Evolutionary conservation across 192 early-diverging fungal genomes (phyloP).

Genomic region (Ambispora gerdemannii): DNA sequence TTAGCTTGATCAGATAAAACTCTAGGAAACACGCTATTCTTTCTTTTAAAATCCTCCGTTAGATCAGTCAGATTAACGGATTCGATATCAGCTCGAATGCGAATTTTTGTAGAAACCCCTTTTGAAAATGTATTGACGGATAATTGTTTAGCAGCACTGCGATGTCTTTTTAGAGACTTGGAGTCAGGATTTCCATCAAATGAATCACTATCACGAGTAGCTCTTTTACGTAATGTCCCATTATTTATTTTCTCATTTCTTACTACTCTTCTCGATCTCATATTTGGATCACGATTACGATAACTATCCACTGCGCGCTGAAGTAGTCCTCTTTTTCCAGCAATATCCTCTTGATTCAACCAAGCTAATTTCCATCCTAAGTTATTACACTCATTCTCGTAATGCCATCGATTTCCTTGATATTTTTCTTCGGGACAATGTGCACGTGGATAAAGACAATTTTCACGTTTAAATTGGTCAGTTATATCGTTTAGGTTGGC

Average conservation of each 20-base stretch:
- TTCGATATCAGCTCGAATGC: slow-evolving; percentile 51
- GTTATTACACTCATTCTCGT: slow-evolving; percentile 83
- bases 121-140: slow-evolving; percentile 40
- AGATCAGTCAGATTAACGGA: slow-evolving; percentile 41
- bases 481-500: slow-evolving; percentile 47
- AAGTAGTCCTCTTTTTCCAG: slow-evolving; percentile 70
- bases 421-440: slow-evolving; percentile 59
- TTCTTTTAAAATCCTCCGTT: slow-evolving; percentile 44
- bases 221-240: slow-evolving; percentile 50
- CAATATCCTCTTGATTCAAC: slow-evolving; percentile 64
- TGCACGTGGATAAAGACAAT: slow-evolving; percentile 85
- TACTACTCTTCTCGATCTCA: slow-evolving; percentile 69
- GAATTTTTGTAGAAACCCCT: slow-evolving; percentile 36
- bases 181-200: background rate
- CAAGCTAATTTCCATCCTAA: slow-evolving; percentile 83
- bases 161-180: background rate
- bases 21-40: slow-evolving; percentile 56
- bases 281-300: slow-evolving; percentile 64
- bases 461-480: slow-evolving; percentile 61
- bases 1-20: slow-evolving; percentile 34
- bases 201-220: slow-evolving; percentile 1
- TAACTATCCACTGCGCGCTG: slow-evolving; percentile 84
- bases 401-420: slow-evolving; percentile 79
- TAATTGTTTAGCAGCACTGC: slow-evolving; percentile 17
- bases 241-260: slow-evolving; percentile 68